A percentile compares a stretch with the other conserved stretches of the same genome.
Evolutionary conservation across 202 grass and related monocot genomes (phyloP).

Genomic region (Musa balbisiana): DNA sequence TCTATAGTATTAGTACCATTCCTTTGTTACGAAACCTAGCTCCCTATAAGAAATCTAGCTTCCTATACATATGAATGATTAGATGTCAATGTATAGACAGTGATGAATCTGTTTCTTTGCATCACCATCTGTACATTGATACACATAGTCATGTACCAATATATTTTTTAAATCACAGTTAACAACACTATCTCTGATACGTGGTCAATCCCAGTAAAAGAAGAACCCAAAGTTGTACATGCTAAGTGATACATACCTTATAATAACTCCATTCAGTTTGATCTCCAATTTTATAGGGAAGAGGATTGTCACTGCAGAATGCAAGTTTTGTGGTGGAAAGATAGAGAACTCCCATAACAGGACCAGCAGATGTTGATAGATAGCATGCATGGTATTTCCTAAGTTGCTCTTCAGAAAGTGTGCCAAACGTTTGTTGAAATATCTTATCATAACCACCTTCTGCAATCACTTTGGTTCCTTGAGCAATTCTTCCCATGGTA

Average conservation of each 20-base stretch:
- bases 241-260: conserved; percentile 36
- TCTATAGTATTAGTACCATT: too few species aligned
- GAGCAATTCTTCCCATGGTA: conserved; percentile 75
- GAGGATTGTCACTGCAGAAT: conserved; percentile 78
- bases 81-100: too few species aligned
- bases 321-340: conserved; percentile 69
- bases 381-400: conserved; percentile 79
- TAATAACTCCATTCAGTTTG: conserved; percentile 73
- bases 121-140: too few species aligned
- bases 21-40: too few species aligned
- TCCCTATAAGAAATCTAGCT: too few species aligned
- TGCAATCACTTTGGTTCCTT: conserved; percentile 69
- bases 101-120: too few species aligned
- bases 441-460: conserved; percentile 75
- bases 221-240: too few species aligned
- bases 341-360: conserved; percentile 70
- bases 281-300: conserved; percentile 41
- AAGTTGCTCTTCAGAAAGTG: conserved; percentile 60
- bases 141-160: too few species aligned
- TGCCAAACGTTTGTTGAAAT: conserved; percentile 66
- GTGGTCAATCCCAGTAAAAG: too few species aligned
- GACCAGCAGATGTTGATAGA: conserved; percentile 68
- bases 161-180: too few species aligned
- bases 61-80: too few species aligned
- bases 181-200: too few species aligned